Percentiles rank a stretch among this genome's conserved stretches.
These are phyloP conservation scores for Zygoascus sp. DNA, from an alignment of 1,139 yeast genomes.

Conservation along the genomic window DNA sequence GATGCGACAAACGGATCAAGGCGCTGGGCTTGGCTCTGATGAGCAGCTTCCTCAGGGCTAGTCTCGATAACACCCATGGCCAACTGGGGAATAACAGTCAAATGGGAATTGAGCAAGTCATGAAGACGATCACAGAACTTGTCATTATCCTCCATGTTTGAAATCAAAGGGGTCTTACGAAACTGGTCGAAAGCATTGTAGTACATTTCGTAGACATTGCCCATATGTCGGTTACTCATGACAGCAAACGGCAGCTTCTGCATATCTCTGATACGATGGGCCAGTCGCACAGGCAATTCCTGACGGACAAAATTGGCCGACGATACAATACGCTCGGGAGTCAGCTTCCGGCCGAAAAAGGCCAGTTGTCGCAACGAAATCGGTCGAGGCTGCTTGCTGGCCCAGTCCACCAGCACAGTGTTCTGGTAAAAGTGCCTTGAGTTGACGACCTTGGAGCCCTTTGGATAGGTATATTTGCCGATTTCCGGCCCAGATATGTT, in stretches of 20 bases:
- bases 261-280: conserved; percentile 71
- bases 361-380: conserved; percentile 84
- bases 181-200: conserved; percentile 82
- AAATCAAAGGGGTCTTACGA: conserved; percentile 64
- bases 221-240: conserved; percentile 77
- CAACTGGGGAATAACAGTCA: conserved; percentile 75
- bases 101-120: conserved; percentile 64
- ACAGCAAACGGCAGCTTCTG: conserved; percentile 81
- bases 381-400: conserved; percentile 71
- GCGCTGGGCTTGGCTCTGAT: conserved; percentile 53
- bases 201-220: conserved; percentile 83
- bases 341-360: conserved; percentile 76
- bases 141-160: conserved; percentile 67
- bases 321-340: conserved; percentile 69
- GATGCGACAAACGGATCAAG: conserved; percentile 72
- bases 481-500: conserved; percentile 19
- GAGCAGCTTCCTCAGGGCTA: conserved; percentile 55
- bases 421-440: conserved; percentile 78
- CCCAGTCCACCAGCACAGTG: conserved; percentile 63
- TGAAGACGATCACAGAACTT: conserved; percentile 61
- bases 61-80: conserved; percentile 92
- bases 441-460: conserved; percentile 38
- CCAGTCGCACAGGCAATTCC: conserved; percentile 79
- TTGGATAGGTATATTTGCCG: conserved; percentile 31
- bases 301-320: conserved; percentile 85